These are phyloP conservation scores for Yamadazyma philogaea DNA, from an alignment of 805 yeast species.

Conservation along the genomic window DNA sequence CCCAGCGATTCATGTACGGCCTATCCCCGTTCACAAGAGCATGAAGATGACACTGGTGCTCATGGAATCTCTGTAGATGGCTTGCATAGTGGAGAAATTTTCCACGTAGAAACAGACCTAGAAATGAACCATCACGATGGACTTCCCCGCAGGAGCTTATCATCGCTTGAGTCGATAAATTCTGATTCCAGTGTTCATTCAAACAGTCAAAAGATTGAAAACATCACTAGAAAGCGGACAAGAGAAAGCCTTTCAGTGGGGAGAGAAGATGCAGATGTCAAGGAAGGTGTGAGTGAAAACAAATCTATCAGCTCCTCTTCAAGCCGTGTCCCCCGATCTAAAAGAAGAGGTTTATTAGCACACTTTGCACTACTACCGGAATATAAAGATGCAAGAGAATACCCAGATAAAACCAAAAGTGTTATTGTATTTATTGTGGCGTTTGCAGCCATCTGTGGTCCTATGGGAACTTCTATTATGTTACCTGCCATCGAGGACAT, in stretches of 20 bases:
- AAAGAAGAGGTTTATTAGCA: constrained; percentile 61
- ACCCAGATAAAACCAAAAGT: constrained; percentile 49
- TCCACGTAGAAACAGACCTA: background rate
- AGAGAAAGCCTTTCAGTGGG: background rate
- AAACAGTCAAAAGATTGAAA: background rate
- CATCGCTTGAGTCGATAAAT: constrained; percentile 6
- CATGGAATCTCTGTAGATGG: no score
- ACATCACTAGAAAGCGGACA: background rate
- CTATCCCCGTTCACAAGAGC: no score
- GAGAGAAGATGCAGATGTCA: background rate
- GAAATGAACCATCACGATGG: background rate
- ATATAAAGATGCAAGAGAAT: constrained; percentile 66
- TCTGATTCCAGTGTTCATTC: background rate
- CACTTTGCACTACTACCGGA: constrained; percentile 59
- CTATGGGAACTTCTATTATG: constrained; percentile 84
- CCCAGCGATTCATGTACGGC: no score
- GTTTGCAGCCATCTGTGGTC: constrained; percentile 73
- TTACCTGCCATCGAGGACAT: constrained; percentile 73
- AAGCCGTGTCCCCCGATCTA: constrained; percentile 18
- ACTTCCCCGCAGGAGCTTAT: background rate
- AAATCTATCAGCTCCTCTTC: constrained; percentile 1
- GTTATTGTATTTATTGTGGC: constrained; percentile 66
- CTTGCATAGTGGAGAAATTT: background rate
- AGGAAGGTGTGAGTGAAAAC: no score
- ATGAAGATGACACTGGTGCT: no score